Base-by-base conservation (phyloP, 495 filamentous ascomycete species). In the Tricharina praecox region DNA sequence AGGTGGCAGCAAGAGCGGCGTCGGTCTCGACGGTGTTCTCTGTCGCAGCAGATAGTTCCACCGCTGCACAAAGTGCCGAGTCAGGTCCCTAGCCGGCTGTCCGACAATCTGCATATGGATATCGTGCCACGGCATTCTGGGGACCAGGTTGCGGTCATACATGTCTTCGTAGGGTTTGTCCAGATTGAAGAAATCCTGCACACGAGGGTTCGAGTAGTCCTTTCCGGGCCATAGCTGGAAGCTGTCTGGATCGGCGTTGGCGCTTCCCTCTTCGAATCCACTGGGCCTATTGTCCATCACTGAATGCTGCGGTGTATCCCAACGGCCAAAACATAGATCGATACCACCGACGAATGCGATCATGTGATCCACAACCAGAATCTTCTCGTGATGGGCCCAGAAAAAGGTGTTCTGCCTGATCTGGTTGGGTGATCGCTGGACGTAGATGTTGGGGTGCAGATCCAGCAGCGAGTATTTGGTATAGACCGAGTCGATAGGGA, bases 341-440 rank as follows among this genome's bases (percentile, higher is more conserved):
- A 99, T 85, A 11, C 90, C 90, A 43, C 90, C 90, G 36, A 95
- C 77, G 57, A 99, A 99, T 23, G 90, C 90, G 39, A 99, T 72
- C 30, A 85, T 90, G 60, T 99, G 88, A 60, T 99, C 90, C 23
- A 99, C 81, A 38, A 99, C 77, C 54, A 84, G 84, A 9, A 99
- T 72, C 60, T 99, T 99, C 63, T 99, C 90, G 62, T 99, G 90
- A 60, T 99, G 90, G 20, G 90, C 90, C 74, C 90, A 99, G 68
- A 96, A 99, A 66, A 99, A 99, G n/a, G 92, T 93, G 50, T 93
- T 93, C 66, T 99, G 93, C 49, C 90, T 79, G 63, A 94, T 85
- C 61, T 99, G 90, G 54, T 99, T 95, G 1, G 90, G 90, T 2
- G 86, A 94, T 54, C 90, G 72, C 55, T 96, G 84, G 7, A 99